phyloP scores from a whole-genome alignment of 805 yeast genomes.

The Kuraishia ogatae region DNA sequence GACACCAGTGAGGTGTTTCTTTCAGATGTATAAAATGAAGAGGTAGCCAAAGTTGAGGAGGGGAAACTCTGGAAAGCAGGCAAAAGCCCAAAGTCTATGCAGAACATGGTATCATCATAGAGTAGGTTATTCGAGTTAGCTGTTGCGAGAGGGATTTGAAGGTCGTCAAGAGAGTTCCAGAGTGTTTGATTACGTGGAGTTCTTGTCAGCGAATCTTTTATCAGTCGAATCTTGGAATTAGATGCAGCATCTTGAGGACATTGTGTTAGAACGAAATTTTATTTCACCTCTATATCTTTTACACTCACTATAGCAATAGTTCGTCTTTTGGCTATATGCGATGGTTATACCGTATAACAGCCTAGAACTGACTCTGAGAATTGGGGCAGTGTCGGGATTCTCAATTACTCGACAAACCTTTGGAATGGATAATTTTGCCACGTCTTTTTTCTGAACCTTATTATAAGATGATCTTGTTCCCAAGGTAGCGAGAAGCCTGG shows the following conservation, averaged over 20 bases:
- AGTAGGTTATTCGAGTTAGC: slow-evolving; percentile 8
- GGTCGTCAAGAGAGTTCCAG: neutral
- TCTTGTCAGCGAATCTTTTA: neutral
- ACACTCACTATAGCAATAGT: slow-evolving; percentile 29
- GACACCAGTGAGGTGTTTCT: neutral
- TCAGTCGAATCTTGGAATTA: neutral
- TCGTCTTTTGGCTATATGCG: slow-evolving; percentile 39
- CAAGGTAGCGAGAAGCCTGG: slow-evolving; percentile 22
- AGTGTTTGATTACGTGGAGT: neutral
- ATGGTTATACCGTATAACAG: slow-evolving; percentile 41
- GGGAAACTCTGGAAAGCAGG: slow-evolving; percentile 7
- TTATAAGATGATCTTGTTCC: slow-evolving; percentile 15
- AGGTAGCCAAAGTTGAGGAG: neutral
- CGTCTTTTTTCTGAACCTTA: slow-evolving; percentile 19
- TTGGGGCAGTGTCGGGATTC: slow-evolving; percentile 9
- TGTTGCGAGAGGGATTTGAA: neutral
- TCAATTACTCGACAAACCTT: slow-evolving; percentile 25
- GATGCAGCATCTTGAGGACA: neutral
- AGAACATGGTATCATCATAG: slow-evolving; percentile 30
- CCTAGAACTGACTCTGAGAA: slow-evolving; percentile 29
- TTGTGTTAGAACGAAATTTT: too few species aligned
- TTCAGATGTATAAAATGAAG: neutral
- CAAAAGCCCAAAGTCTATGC: slow-evolving; percentile 21
- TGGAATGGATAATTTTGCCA: slow-evolving; percentile 32
- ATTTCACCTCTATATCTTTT: too few species aligned